phyloP scores from a whole-genome alignment of 257 asterid species.

The Lantana camara region DNA sequence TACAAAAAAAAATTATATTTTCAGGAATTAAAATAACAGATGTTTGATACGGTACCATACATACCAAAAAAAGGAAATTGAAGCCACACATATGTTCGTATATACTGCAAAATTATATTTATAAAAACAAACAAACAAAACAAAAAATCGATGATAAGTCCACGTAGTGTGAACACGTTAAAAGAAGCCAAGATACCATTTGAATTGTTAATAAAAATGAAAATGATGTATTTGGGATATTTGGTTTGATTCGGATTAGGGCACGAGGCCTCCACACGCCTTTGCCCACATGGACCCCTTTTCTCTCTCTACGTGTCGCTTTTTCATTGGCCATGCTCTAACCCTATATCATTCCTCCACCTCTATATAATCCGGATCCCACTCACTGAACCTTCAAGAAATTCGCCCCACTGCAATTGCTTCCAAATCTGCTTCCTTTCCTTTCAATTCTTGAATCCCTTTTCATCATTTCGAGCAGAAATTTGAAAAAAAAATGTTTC shows the following conservation, averaged over 20 bases:
- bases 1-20: too few species aligned
- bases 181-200: conserved; percentile 25
- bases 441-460: background rate
- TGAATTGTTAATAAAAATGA: background rate
- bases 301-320: conserved; percentile 18
- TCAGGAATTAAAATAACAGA: too few species aligned
- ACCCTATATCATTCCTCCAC: conserved; percentile 21
- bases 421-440: background rate
- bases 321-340: background rate
- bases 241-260: conserved; percentile 19
- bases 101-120: too few species aligned
- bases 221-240: conserved; percentile 31
- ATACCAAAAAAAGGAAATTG: too few species aligned
- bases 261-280: conserved; percentile 46
- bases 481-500: conserved; percentile 34
- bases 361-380: conserved; percentile 27
- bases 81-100: too few species aligned
- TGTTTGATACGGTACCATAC: too few species aligned
- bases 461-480: background rate
- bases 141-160: background rate
- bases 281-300: conserved; percentile 36
- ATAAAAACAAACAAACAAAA: background rate
- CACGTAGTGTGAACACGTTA: conserved; percentile 40
- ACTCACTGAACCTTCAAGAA: conserved; percentile 9
- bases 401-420: conserved; percentile 9